Evolutionary conservation across 768 basidiomycete species (phyloP), one percentile per base, ranked within the genome.

Genomic region (Lyophyllum decastes): DNA sequence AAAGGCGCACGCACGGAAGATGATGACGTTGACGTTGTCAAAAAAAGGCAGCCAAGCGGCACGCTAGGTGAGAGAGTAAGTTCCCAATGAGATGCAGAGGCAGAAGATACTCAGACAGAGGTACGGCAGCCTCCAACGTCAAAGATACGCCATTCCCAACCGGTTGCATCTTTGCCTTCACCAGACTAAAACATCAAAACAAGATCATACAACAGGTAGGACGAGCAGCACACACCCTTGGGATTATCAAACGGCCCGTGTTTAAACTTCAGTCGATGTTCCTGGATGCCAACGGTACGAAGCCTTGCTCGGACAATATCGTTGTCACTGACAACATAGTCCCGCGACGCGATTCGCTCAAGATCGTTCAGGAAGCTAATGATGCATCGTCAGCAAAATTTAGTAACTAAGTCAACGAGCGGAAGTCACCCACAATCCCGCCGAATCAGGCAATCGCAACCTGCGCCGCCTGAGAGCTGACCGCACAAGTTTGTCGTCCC

Each of bases 31-130:
- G 44, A 87, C 87, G 64, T 87, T 82, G 52, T 92, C 87, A 66
- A 93, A 92, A 71, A 85, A 93, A 0, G 90, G 88, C 19, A 90
- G 73, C 91, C 91, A 93, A 0, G 87, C 87, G 21, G 83, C 75
- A 38, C 91, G 89, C 87, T 91, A 65, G 0, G 56, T 64, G 14
- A 19, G 40, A n/a, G 54, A 54, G 45, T 69, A 45, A 66, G 47
- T 24, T 38, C n/a, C 24, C 30, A 22, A 43, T 49, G 35, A 47
- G 11, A 25, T 43, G 49, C 33, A 43, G n/a, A 40, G 54, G 34
- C 54, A 52, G 44, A 4, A 52, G 52, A 43, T 44, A 69, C 78
- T 21, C 66, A n/a, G 19, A 88, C 88, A 72, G 76, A 73, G 6
- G 88, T 89, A 52, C 89, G 83, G 58, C 85, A 87, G 17, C 86